Evolutionary conservation across 768 basidiomycete species (phyloP), one percentile per base, ranked within the genome.

Genomic region (Psilocybe azurescens): DNA sequence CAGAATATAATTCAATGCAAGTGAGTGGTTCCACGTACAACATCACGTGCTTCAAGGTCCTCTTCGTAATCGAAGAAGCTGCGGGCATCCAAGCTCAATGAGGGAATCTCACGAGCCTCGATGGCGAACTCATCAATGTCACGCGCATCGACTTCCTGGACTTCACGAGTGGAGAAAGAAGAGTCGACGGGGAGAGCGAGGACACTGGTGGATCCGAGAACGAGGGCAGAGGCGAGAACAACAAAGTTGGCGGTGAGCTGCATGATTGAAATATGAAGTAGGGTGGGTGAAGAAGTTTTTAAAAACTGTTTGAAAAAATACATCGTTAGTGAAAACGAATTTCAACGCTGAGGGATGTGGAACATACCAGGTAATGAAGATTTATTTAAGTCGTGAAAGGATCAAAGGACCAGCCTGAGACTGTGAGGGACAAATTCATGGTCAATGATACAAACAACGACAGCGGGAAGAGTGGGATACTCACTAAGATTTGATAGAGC

Each of bases 371-470:
- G 59, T 61, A 57, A 56, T 48, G 64, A 59, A 59, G 57, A 52
- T 60, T 68, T 65, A 59, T 53, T 66, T 47, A 58, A 41, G 59
- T 53, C 54, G 65, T 66, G 65, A 69, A 62, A 36, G 59, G 60
- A 61, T 67, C 67, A 64, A 65, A 70, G 69, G 69, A 67, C 69
- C 69, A 58, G 69, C 69, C 69, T 65, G 61, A 66, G 67, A 69
- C 67, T 69, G 54, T n/a, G 41, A 58, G 47, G n/a, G 60, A 51
- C 20, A 59, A 61, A 48, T 4, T 9, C 49, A 24, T 13, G 52
- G 33, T 39, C 58, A 64, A 44, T 20, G 30, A 14, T 5, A 47
- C 3, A 38, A 9, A 51, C 54, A 46, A 29, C 29, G 11, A 32
- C 13, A 46, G 46, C 2, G 33, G 50, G 47, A 20, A 30, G 29